Conservation (phyloP, 2,329 filamentous ascomycete species). For the Hypoxylon sp. region DNA sequence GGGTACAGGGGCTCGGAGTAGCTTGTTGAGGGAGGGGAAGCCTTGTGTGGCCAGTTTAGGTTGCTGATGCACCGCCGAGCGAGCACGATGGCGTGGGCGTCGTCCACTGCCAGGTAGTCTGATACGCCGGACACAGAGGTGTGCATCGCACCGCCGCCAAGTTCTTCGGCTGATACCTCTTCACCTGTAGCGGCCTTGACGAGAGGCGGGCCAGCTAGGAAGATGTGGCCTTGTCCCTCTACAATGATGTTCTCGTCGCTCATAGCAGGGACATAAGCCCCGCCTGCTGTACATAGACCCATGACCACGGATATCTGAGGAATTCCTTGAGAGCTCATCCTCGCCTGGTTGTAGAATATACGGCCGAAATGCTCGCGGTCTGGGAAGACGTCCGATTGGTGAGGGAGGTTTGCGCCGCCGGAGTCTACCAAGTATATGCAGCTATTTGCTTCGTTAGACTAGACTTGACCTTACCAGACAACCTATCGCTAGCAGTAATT, state of each 20-base stretch:
- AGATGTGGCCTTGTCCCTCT: slow-evolving; percentile 95
- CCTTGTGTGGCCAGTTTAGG: slow-evolving; percentile 82
- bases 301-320: slow-evolving; percentile 96
- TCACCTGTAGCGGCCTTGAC: slow-evolving; percentile 98
- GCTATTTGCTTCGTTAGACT: slow-evolving; percentile 52
- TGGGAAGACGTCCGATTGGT: slow-evolving; percentile 96
- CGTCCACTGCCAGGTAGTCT: slow-evolving; percentile 94
- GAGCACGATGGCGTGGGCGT: slow-evolving; percentile 89
- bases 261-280: slow-evolving; percentile 97
- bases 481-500: background rate
- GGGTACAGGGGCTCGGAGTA: slow-evolving; percentile 85
- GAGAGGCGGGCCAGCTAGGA: slow-evolving; percentile 91
- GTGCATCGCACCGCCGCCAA: slow-evolving; percentile 91
- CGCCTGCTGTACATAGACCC: slow-evolving; percentile 96
- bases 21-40: slow-evolving; percentile 55
- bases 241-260: slow-evolving; percentile 98
- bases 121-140: slow-evolving; percentile 92
- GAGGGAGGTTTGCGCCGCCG: slow-evolving; percentile 92
- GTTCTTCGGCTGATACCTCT: slow-evolving; percentile 88
- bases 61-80: slow-evolving; percentile 87
- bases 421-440: slow-evolving; percentile 98
- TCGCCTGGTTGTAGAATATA: slow-evolving; percentile 98
- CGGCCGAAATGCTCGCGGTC: slow-evolving; percentile 95
- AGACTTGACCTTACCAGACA: background rate
- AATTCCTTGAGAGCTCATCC: slow-evolving; percentile 90